Evolutionary conservation across 768 basidiomycete species (phyloP).

Genomic region (Boletus edulis): DNA sequence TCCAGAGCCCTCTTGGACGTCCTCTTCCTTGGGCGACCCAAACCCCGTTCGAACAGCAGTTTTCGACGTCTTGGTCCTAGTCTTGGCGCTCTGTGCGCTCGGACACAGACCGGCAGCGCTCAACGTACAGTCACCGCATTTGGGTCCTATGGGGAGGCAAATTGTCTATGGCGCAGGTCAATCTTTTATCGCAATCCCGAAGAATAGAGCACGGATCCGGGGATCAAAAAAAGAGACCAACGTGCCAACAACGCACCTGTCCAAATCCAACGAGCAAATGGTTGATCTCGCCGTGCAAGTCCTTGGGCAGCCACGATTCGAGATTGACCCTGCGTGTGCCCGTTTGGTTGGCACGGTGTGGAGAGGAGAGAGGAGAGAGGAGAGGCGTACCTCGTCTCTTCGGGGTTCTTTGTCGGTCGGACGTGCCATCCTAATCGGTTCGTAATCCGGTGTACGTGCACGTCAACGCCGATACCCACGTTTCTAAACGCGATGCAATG

Average conservation of each 20-base stretch:
- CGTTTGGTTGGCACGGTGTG: neutral
- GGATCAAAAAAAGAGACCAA: neutral
- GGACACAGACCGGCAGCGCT: conserved; percentile 60
- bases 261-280: conserved; percentile 82
- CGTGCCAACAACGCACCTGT: conserved; percentile 47
- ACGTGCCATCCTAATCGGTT: conserved; percentile 93
- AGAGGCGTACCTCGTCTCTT: conserved; percentile 70
- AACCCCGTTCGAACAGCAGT: conserved; percentile 2
- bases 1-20: conserved; percentile 14
- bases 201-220: neutral
- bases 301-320: conserved; percentile 80
- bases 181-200: neutral
- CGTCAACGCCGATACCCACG: conserved; percentile 91
- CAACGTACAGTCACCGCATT: conserved; percentile 63
- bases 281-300: conserved; percentile 74
- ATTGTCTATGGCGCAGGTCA: conserved; percentile 44
- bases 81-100: conserved; percentile 44
- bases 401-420: conserved; percentile 78
- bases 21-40: neutral
- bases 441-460: conserved; percentile 94
- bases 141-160: conserved; percentile 63
- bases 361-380: neutral
- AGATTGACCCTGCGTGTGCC: conserved; percentile 57
- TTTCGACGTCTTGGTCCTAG: conserved; percentile 20
- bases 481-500: conserved; percentile 45